Conservation (phyloP, 2,329 filamentous ascomycete species). For the Mariannaea sp. region DNA sequence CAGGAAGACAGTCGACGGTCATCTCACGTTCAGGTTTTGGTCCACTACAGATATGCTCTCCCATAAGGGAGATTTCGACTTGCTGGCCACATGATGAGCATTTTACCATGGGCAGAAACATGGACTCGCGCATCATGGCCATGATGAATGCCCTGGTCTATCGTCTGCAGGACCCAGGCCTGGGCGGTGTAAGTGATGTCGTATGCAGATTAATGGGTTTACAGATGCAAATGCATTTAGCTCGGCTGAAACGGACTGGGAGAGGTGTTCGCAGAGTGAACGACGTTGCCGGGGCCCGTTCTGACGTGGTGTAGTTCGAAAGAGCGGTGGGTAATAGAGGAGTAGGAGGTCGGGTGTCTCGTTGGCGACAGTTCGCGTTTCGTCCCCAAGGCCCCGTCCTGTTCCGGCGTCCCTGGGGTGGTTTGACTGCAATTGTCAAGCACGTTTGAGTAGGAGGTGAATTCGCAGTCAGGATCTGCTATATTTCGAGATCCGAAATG, state of each 20-base stretch:
- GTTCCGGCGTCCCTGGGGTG: constrained; percentile 36
- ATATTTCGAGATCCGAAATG: background rate
- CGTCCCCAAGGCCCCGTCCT: constrained; percentile 38
- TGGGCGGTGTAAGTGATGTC: constrained; percentile 9
- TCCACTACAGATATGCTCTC: constrained; percentile 75
- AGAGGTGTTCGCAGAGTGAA: too few species aligned
- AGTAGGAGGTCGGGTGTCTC: constrained; percentile 8
- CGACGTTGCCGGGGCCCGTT: background rate
- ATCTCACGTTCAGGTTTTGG: constrained; percentile 54
- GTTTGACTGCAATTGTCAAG: background rate
- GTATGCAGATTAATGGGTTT: constrained; percentile 7
- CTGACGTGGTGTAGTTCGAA: constrained; percentile 1
- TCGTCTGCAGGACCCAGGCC: constrained; percentile 3
- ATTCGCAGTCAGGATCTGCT: background rate
- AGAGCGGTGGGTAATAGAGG: constrained; percentile 4
- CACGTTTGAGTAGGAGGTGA: constrained; percentile 2
- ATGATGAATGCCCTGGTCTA: constrained; percentile 42
- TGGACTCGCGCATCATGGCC: constrained; percentile 63
- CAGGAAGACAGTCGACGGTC: background rate
- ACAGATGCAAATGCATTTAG: constrained; percentile 20
- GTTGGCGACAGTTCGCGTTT: constrained; percentile 27
- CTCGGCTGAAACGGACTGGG: constrained; percentile 9
- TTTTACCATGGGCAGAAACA: constrained; percentile 82
- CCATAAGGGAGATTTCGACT: constrained; percentile 84
- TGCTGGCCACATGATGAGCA: constrained; percentile 79